Evolutionary conservation across 2,329 filamentous ascomycete genomes (phyloP), one percentile per base, ranked within the genome.

Genomic region (Trichoderma semiorbis): DNA sequence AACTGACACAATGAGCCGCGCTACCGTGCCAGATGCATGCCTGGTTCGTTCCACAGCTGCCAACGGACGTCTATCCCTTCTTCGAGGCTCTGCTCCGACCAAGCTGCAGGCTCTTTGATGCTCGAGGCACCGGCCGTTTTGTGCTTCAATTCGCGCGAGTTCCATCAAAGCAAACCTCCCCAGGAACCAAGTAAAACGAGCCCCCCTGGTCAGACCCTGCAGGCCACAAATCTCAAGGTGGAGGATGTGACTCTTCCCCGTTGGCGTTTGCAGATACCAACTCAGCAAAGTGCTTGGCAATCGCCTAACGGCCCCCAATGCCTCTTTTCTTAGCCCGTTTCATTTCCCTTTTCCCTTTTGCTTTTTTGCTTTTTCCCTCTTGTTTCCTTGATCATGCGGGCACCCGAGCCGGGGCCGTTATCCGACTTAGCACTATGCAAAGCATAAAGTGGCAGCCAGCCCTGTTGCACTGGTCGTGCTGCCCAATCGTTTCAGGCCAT

Each of bases 401-500:
- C 62, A 30, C 18, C 69, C 69, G 32, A 66, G 61, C 60, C 57
- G 28, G 61, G n/a, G 36, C 69, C 60, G 16, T 26, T 50, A 70
- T 57, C 50, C 69, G 69, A 30, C 55, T 57, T 57, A 66, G 69
- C 55, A 58, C 47, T 24, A 57, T 66, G 69, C 60, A 66, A 57
- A 70, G 61, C 66, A 69, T 69, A 53, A 62, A 53, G 66, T 69
- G 18, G 36, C 66, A 53, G 57, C 24, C 28, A 69, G 66, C 66
- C 66, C 66, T 69, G 66, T 69, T 69, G 57, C 66, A 62, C 57
- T 32, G 39, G 57, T 36, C 30, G 66, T 30, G 39, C 60, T 24
- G 55, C 57, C 66, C 66, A 69, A 69, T 69, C 66, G 66, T 69
- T 62, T 69, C 66, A 53, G 57, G 16, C 66, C 53, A 32, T 62